Evolutionary conservation across 768 basidiomycete genomes (phyloP), one percentile per base, ranked within the genome.

Genomic region (Galerina sulciceps): DNA sequence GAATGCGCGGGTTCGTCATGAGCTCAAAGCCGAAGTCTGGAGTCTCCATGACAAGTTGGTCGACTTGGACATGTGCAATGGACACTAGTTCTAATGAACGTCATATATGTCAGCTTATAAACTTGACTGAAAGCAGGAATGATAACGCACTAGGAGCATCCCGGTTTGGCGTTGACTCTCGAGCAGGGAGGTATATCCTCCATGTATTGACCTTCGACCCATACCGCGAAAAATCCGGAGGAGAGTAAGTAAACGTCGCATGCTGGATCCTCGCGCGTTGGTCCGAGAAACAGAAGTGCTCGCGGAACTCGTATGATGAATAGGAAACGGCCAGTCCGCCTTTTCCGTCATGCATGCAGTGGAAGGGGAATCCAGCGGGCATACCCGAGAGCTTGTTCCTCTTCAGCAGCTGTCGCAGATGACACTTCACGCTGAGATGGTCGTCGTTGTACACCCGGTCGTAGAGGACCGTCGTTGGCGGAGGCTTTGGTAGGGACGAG

Each of bases 291-390:
- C 40, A 60, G n/a, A 73, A 59, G 26, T 70, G 62, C 49, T 76
- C 73, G 15, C 58, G 62, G 55, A 79, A 73, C 53, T 78, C 76
- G 51, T 72, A n/a, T n/a, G 76, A 67, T 23, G 67, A 69, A 47
- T 73, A 65, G 26, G 72, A 72, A 18, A 73, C 59, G 41, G 50
- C 55, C 3, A 58, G 53, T 3, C 58, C 52, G 15, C 69, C 71
- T 31, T 67, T 60, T 13, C 55, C 61, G 49, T 69, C 67, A 23
- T 58, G 57, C 40, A 65, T 60, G 51, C 64, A 67, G 40, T 63
- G 73, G 57, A 79, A 76, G 1, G 79, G 77, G 57, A 79, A 81
- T 2, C 75, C 76, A 13, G 52, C 59, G 20, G 71, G 74, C 62
- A 75, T 68, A 53, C 70, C 68, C 26, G 71, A 48, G 15, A 79